These are phyloP conservation scores for Smittium culicis DNA, from an alignment of 371 early-diverging fungal species.

Conservation along the genomic window DNA sequence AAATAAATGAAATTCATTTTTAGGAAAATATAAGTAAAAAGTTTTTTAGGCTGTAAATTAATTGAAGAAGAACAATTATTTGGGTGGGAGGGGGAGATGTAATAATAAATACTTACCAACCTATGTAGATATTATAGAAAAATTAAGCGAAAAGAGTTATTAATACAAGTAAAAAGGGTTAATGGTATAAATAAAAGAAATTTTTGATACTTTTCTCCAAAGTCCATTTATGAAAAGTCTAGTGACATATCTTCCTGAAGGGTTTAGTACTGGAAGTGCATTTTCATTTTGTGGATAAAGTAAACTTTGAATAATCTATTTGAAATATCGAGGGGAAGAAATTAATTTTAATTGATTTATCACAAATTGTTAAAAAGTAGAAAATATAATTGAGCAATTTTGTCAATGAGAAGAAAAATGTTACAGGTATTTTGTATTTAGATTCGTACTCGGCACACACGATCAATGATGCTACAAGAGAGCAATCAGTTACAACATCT, in stretches of 20 bases:
- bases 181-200: not conserved
- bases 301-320: constrained; percentile 6
- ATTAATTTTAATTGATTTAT: no score
- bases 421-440: constrained; percentile 56
- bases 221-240: constrained; percentile 77
- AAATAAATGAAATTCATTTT: not conserved
- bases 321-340: not conserved
- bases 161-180: no score
- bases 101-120: not conserved
- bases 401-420: not conserved
- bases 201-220: constrained; percentile 48
- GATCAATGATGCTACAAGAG: constrained; percentile 81
- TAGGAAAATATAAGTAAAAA: no score
- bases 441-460: constrained; percentile 73
- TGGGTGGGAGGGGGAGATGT: not conserved
- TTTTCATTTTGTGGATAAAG: constrained; percentile 63
- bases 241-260: constrained; percentile 72
- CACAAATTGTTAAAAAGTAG: no score
- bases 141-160: no score
- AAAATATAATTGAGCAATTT: no score
- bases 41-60: constrained; percentile 6
- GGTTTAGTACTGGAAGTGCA: constrained; percentile 67
- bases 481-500: constrained; percentile 85
- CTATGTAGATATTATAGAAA: no score
- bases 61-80: not conserved